Evolutionary conservation across 129 eudicot species (phyloP), one percentile per base, ranked within the genome.

Genomic region (Chrysanthemum seticuspe): DNA sequence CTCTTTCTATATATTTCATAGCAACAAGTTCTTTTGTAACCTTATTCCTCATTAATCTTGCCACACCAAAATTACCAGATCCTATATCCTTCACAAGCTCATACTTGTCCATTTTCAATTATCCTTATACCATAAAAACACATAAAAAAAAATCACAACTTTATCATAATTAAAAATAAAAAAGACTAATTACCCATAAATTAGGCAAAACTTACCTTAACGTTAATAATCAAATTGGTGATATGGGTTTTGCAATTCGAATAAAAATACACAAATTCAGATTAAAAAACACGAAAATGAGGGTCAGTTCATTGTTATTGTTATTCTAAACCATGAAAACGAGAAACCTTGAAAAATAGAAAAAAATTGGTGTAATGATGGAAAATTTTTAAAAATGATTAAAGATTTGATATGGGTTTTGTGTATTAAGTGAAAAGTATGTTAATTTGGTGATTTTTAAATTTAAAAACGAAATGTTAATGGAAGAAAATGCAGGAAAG

Each of bases 61-160:
- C 97, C 70, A 92, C 94, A 10, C 97, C 96, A 72, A 92, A 92
- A 87, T 92, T 89, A 68, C 97, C 96, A 79, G 96, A 79, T 79
- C 97, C 97, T 77, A 92, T 92, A 85, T 92, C 97, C 89, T 92
- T 92, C 81, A 92, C 96, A 55, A 92, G 88, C 85, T 92, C 97
- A 67, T 92, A 92, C 73, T 85, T 92, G 11, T 92, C 97, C 97
- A 91, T 91, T 57, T 80, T 80, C 65, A 45, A 63, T 63, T 47
- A 72, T 15, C 48, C 47, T 52, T 29, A 45, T n/a, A 21, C 23
- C 58, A 10, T 13, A 19, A 40, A 62, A 51, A 14, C 18, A 45
- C 31, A 3, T 15, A 44, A 47, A 76, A 44, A 31, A 21, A 59
- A 29, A 14, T 5, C 34, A 68, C 68, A 21, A 10, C 65, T 15